Evolutionary conservation across 495 filamentous ascomycete genomes (phyloP).

Genomic region (Penicillium canescens): DNA sequence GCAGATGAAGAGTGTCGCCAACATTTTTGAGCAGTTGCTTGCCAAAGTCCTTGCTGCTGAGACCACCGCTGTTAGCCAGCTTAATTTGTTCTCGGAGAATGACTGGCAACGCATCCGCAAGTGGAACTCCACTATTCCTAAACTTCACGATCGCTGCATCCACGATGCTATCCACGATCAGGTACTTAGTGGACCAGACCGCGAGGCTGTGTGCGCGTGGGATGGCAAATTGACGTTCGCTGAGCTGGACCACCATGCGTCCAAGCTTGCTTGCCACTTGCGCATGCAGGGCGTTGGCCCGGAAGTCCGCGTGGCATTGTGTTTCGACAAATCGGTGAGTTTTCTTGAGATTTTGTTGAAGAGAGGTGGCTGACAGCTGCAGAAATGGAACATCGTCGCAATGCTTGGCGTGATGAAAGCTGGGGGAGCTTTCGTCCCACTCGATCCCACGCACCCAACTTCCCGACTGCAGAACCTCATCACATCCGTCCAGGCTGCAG

Average conservation of each 20-base stretch:
- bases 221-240: constrained; percentile 60
- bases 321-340: constrained; percentile 59
- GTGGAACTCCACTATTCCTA: constrained; percentile 34
- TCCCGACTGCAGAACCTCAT: constrained; percentile 48
- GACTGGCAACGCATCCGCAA: constrained; percentile 44
- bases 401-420: constrained; percentile 60
- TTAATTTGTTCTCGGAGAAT: constrained; percentile 38
- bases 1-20: constrained; percentile 44
- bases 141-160: constrained; percentile 46
- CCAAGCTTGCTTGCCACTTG: constrained; percentile 47
- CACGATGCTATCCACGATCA: constrained; percentile 53
- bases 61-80: constrained; percentile 30
- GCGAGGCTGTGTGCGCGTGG: constrained; percentile 54
- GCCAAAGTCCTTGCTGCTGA: constrained; percentile 26
- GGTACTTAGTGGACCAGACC: constrained; percentile 35
- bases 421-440: constrained; percentile 58
- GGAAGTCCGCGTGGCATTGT: constrained; percentile 51
- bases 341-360: neutral
- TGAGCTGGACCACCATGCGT: constrained; percentile 50
- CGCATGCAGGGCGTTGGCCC: constrained; percentile 48
- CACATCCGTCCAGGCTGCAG: constrained; percentile 37
- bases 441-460: constrained; percentile 57
- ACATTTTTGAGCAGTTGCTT: constrained; percentile 39
- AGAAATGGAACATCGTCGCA: constrained; percentile 57
- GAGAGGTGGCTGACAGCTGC: neutral